A percentile compares a stretch with the other conserved stretches of the same genome.
These are phyloP conservation scores for Candida vartiovaarae DNA, from an alignment of 805 yeast species.

Conservation along the genomic window DNA sequence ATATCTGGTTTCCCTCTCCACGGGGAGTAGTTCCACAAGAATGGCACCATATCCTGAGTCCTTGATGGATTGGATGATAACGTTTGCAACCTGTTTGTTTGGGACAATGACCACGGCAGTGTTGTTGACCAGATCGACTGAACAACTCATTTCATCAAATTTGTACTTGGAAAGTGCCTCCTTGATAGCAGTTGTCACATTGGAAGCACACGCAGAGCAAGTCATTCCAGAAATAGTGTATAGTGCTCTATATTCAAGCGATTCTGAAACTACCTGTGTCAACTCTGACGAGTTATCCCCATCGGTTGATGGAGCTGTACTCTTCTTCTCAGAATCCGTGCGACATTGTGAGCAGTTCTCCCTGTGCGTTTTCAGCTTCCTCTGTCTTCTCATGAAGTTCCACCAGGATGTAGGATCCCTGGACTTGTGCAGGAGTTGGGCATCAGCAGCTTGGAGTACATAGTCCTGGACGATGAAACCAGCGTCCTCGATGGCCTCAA, in stretches of 20 bases:
- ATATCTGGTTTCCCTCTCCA: slow-evolving; percentile 39
- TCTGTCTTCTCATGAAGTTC: slow-evolving; percentile 9
- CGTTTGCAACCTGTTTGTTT: slow-evolving; percentile 42
- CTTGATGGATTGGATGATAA: slow-evolving; percentile 39
- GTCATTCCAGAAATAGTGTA: slow-evolving; percentile 62
- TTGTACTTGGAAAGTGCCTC: slow-evolving; percentile 15
- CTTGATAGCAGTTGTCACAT: slow-evolving; percentile 38
- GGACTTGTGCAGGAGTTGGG: neutral
- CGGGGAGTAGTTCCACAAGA: slow-evolving; percentile 53
- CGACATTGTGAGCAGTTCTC: slow-evolving; percentile 37
- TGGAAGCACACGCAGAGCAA: slow-evolving; percentile 51
- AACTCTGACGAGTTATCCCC: slow-evolving; percentile 20
- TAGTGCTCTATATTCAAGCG: slow-evolving; percentile 38
- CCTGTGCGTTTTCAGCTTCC: slow-evolving; percentile 27
- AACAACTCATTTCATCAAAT: slow-evolving; percentile 23
- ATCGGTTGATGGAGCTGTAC: slow-evolving; percentile 2
- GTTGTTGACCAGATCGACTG: slow-evolving; percentile 46
- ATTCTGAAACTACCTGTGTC: slow-evolving; percentile 17
- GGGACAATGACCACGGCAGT: slow-evolving; percentile 48
- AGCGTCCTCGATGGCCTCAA: slow-evolving; percentile 6
- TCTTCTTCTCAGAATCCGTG: neutral
- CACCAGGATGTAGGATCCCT: neutral
- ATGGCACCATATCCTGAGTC: slow-evolving; percentile 43
- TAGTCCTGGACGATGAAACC: slow-evolving; percentile 21
- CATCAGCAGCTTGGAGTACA: slow-evolving; percentile 20